A percentile compares a stretch with the other conserved stretches of the same genome.
Evolutionary conservation across 2,329 filamentous ascomycete genomes (phyloP).

Genomic region (Endoconidiophora laricicola): DNA sequence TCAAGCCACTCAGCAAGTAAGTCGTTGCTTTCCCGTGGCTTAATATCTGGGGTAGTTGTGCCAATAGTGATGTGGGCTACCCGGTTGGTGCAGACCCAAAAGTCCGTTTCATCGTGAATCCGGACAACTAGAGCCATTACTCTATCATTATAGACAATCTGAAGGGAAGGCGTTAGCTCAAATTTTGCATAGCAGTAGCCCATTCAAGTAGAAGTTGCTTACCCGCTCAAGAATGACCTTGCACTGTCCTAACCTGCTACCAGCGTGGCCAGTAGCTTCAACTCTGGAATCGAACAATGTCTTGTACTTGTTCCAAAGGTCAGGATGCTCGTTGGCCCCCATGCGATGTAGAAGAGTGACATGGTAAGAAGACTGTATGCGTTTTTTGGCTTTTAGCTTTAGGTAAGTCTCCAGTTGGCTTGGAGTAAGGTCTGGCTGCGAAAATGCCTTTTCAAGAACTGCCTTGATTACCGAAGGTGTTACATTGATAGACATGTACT

Average conservation of each 20-base stretch:
- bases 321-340: constrained; percentile 38
- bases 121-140: constrained; percentile 87
- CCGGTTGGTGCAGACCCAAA: constrained; percentile 57
- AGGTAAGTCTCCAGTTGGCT: constrained; percentile 42
- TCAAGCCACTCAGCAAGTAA: constrained; percentile 61
- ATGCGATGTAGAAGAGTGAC: constrained; percentile 84
- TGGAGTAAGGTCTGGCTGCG: constrained; percentile 27
- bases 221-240: constrained; percentile 46
- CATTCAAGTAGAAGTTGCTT: constrained; percentile 15
- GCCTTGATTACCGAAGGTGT: constrained; percentile 26
- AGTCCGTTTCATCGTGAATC: constrained; percentile 37
- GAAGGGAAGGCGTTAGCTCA: constrained; percentile 6
- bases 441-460: constrained; percentile 56
- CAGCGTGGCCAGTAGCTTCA: constrained; percentile 20
- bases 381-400: constrained; percentile 53
- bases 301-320: constrained; percentile 60
- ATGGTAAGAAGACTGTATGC: constrained; percentile 76
- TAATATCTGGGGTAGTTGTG: constrained; percentile 56
- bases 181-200: constrained; percentile 31
- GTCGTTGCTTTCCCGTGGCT: constrained; percentile 89
- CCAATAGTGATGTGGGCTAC: constrained; percentile 83
- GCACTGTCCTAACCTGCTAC: constrained; percentile 39
- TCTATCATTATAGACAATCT: constrained; percentile 67
- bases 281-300: constrained; percentile 36
- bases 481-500: constrained; percentile 40